Base-by-base conservation (phyloP, 495 filamentous ascomycete species). In the Coniosporium apollinis region DNA sequence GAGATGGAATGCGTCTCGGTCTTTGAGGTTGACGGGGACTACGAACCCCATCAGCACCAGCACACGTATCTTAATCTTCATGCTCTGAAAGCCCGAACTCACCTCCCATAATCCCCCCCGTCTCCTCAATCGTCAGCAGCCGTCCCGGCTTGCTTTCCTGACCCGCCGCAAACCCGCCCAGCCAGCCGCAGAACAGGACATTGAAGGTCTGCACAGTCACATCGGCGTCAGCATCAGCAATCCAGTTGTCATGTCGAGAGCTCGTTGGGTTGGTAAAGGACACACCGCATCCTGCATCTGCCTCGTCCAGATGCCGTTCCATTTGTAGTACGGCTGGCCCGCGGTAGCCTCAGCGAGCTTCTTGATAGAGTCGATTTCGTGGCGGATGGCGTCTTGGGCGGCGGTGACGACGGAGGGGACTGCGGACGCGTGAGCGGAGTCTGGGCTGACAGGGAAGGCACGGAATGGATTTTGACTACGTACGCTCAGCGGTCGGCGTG, bases 21-120 rank as follows among this genome's bases (percentile, higher is more conserved):
- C 79, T 57, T 92, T 93, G 43, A 94, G 70, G 51, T 94, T 94
- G 45, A 92, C 76, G 16, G 89, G 91, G n/a, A 96, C 89, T 93
- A 42, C 11, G 22, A 9, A 17, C 6, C 13, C 36, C 22, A 21
- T 45, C 22, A 19, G 30, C 29, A n/a, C n/a, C n/a, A n/a, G n/a
- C n/a, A n/a, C n/a, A n/a, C n/a, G n/a, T n/a, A n/a, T n/a, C n/a
- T n/a, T n/a, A n/a, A n/a, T n/a, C n/a, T n/a, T n/a, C n/a, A n/a
- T n/a, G n/a, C n/a, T n/a, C n/a, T n/a, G n/a, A n/a, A n/a, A n/a
- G n/a, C n/a, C n/a, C n/a, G n/a, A 24, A 52, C 66, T 19, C 56
- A 89, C 86, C 70, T 22, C 72, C 62, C 36, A 94, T 63, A 38
- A 81, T 66, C 32, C 68, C 61, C 15, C 85, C 89, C 10, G 94